Conservation (phyloP, 2,329 filamentous ascomycete species). For the Aureobasidium sp. region DNA sequence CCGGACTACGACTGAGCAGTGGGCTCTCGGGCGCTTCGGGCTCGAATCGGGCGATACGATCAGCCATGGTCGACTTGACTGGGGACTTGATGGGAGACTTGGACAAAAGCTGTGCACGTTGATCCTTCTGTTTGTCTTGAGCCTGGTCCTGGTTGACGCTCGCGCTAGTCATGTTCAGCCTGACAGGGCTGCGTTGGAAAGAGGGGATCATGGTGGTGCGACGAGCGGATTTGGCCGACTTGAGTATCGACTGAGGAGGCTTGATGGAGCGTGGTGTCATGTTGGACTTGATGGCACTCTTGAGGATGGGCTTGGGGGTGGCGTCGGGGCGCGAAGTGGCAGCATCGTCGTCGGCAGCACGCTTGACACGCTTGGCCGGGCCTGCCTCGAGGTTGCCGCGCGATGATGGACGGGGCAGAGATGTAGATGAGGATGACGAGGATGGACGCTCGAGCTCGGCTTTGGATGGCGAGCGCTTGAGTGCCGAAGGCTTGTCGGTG, state of each 20-base stretch:
- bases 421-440: constrained; percentile 14
- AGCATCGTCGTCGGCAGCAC: constrained; percentile 54
- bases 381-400: constrained; percentile 22
- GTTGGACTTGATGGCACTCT: background rate
- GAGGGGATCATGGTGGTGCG: constrained; percentile 23
- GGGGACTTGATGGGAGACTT: constrained; percentile 15
- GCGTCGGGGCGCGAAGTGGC: constrained; percentile 53
- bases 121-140: background rate
- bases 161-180: constrained; percentile 12
- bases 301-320: constrained; percentile 34
- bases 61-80: constrained; percentile 13
- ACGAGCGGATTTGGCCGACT: constrained; percentile 24
- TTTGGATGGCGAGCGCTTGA: constrained; percentile 51
- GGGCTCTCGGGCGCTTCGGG: constrained; percentile 16
- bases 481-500: constrained; percentile 23
- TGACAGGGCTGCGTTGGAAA: constrained; percentile 20
- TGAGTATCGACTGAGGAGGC: constrained; percentile 25
- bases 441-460: constrained; percentile 50
- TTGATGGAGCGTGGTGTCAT: background rate
- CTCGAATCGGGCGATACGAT: constrained; percentile 5
- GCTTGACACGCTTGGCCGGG: constrained; percentile 61
- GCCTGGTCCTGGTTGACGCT: constrained; percentile 7
- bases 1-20: constrained; percentile 23
- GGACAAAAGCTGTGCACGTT: constrained; percentile 1
- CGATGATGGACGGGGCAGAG: constrained; percentile 24